Percentiles rank a stretch among this genome's conserved stretches.
These are phyloP conservation scores for Lodderomyces pseudojiufengensis DNA, from an alignment of 1,139 yeast genomes.

Conservation along the genomic window DNA sequence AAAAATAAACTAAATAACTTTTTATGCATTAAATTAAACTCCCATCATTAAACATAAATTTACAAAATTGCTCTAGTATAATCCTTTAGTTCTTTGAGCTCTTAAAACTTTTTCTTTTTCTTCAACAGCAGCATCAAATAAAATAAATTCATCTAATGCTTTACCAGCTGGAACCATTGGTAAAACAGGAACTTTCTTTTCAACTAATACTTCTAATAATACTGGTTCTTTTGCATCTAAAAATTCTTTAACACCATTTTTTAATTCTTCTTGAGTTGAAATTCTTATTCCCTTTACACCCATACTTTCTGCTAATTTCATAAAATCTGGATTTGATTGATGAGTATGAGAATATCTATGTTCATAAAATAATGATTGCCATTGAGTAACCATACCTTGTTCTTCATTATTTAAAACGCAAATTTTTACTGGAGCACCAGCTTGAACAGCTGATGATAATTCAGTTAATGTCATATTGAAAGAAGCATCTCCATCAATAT, in stretches of 20 bases:
- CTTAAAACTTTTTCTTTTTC: constrained; percentile 65
- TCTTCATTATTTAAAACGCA: constrained; percentile 93
- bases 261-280: constrained; percentile 58
- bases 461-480: constrained; percentile 96
- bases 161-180: constrained; percentile 99
- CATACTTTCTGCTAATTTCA: constrained; percentile 92
- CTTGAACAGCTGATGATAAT: constrained; percentile 91
- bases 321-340: constrained; percentile 89
- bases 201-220: constrained; percentile 84
- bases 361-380: constrained; percentile 97
- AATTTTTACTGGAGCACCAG: constrained; percentile 83
- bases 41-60: neutral
- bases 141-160: constrained; percentile 87
- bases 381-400: constrained; percentile 99
- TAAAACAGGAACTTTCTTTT: constrained; percentile 94
- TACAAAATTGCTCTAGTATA: constrained; percentile 27
- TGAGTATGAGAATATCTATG: constrained; percentile 96
- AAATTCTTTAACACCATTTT: constrained; percentile 63
- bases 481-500: constrained; percentile 97
- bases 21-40: no score
- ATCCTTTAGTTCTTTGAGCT: constrained; percentile 56
- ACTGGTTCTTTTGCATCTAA: constrained; percentile 79
- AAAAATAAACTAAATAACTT: no score
- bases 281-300: constrained; percentile 82
- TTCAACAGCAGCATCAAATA: constrained; percentile 79